phyloP scores from a whole-genome alignment of 371 early-diverging fungal species.

The Encephalitozoon hellem region DNA sequence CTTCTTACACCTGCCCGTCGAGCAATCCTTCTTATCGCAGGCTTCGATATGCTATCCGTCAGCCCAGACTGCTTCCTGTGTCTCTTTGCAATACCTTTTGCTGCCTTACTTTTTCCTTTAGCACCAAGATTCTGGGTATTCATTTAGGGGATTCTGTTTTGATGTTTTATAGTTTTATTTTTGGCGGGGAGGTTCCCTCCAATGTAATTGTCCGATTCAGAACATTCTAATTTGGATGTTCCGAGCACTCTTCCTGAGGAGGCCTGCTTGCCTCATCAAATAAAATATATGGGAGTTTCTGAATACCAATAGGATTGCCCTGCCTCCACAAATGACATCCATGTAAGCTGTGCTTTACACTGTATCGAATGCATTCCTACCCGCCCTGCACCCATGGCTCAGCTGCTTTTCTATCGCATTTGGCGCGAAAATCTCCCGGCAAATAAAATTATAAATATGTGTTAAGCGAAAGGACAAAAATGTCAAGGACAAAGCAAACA shows the following conservation, averaged over 20 bases:
- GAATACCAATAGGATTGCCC: background rate
- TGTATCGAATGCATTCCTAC: background rate
- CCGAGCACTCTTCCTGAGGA: background rate
- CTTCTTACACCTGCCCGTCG: constrained; percentile 99
- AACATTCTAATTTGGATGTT: background rate
- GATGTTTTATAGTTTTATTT: constrained; percentile 10
- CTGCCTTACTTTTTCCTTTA: constrained; percentile 89
- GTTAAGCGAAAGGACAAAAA: background rate
- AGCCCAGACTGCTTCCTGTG: constrained; percentile 68
- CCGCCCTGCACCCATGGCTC: background rate
- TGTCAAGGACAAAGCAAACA: constrained; percentile 62
- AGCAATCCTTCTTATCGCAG: constrained; percentile 98
- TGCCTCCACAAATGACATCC: background rate
- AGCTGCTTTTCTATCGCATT: background rate
- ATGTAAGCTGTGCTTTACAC: background rate
- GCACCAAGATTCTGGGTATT: constrained; percentile 64
- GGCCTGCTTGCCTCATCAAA: background rate
- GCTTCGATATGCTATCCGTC: constrained; percentile 82
- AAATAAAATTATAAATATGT: constrained; percentile 32
- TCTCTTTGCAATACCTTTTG: constrained; percentile 91
- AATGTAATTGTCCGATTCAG: background rate
- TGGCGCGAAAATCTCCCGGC: constrained; percentile 27
- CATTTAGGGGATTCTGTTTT: background rate
- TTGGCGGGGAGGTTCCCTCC: constrained; percentile 1
- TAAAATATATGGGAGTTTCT: background rate